Percentiles rank a stretch among this genome's conserved stretches.
These are phyloP conservation scores for Tuber borchii DNA, from an alignment of 495 filamentous ascomycete species.

Conservation along the genomic window DNA sequence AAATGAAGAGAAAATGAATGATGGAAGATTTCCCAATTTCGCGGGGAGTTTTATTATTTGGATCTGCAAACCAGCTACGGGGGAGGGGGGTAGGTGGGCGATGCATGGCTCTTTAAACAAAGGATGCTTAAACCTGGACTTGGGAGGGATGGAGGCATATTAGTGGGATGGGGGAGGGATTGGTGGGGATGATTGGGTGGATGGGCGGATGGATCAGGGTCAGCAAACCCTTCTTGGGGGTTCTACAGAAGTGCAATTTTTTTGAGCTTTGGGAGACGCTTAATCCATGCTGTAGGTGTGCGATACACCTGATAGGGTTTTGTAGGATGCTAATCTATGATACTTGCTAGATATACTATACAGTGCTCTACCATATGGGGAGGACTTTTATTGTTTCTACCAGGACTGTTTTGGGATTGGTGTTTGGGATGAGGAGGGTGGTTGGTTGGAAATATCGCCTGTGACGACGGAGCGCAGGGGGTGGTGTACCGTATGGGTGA, in stretches of 20 bases:
- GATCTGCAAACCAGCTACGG: neutral
- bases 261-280: conserved; percentile 15
- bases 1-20: neutral
- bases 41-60: neutral
- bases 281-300: neutral
- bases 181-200: neutral
- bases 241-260: conserved; percentile 6
- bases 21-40: neutral
- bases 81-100: conserved; percentile 25
- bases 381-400: neutral
- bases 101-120: conserved; percentile 35
- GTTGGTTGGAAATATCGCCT: neutral
- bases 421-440: neutral
- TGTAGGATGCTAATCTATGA: neutral
- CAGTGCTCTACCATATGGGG: neutral
- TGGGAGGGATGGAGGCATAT: conserved; percentile 11
- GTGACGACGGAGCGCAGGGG: neutral
- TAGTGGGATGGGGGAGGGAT: conserved; percentile 2
- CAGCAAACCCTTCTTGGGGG: conserved; percentile 13
- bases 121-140: conserved; percentile 21
- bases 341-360: neutral
- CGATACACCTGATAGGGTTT: neutral
- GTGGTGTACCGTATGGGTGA: neutral
- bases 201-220: neutral
- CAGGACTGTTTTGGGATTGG: neutral